Evolutionary conservation across 2,329 filamentous ascomycete species (phyloP), one percentile per base, ranked within the genome.

Genomic region (Chaetoscypha palmicola): DNA sequence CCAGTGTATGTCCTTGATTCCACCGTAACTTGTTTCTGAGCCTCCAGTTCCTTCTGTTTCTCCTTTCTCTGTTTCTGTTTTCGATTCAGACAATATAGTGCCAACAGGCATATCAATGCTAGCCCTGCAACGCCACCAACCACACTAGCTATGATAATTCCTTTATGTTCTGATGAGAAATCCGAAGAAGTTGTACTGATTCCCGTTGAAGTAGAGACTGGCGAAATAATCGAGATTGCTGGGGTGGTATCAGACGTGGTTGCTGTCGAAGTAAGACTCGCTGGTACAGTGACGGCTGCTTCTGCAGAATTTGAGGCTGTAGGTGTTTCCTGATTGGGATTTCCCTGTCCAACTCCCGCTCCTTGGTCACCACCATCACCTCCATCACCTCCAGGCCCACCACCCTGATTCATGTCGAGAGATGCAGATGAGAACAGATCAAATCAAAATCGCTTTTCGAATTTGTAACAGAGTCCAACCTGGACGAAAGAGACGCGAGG

Each of bases 1-100:
- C 39, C 39, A 4, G 39, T 32, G 19, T 34, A 34, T 9, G n/a
- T 41, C 19, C 39, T 19, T 17, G 28, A 33, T 35, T 41, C 39
- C 19, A 35, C 17, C n/a, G 30, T 35, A 11, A 21, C 30, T 7
- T 14, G 28, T 16, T 35, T 41, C 20, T 41, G n/a, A 9, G 16
- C 21, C n/a, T 34, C 16, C 20, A 14, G 14, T n/a, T 22, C n/a
- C 21, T 35, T 41, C 24, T 28, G 24, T 16, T 26, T 38, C 24
- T 28, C 7, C n/a, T 26, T 38, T 22, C 12, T 30, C 16, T 8
- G 8, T 23, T 35, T 24, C 42, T 45, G 37, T 24, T 38, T 33
- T 21, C 28, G 28, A 21, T 16, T 17, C 11, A 32, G 34, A 5
- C 32, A 17, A 23, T 17, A 22, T 16, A 42, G 3, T 17, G 24